Evolutionary conservation across 495 filamentous ascomycete species (phyloP), one percentile per base, ranked within the genome.

Genomic region (Lichenothelia convexa): DNA sequence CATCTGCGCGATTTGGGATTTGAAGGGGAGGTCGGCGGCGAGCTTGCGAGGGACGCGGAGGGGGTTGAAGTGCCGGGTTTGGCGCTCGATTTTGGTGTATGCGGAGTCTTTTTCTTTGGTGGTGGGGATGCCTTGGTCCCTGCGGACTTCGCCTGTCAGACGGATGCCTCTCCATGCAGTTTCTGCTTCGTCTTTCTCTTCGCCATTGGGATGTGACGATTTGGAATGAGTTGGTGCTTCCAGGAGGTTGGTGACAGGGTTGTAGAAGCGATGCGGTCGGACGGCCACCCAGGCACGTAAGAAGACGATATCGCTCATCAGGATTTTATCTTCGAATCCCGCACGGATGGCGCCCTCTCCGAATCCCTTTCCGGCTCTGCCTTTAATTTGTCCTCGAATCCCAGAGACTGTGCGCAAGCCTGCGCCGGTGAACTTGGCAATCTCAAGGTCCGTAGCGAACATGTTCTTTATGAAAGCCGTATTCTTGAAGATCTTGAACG

Each of bases 401-500:
- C 89, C 91, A 3, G 86, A 94, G 18, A 97, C 89, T 1, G 89
- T 97, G 39, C 83, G 79, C 57, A 97, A 87, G 31, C 78, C 73
- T 7, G 89, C 89, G 24, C 89, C 91, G 61, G 95, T 89, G 49
- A 97, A 95, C 58, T 95, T 95, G 54, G 89, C 87, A 40, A 95
- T 84, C 53, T 97, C 89, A 11, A 97, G 68, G 0, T 80, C 63
- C 1, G 76, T 75, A 48, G 70, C 85, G 65, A 97, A 97, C 89
- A 97, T 97, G 55, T 94, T 83, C 53, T 85, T 87, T 63, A 97
- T 89, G 59, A 97, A 95, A 13, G 89, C 84, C 0, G 89, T 97
- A 60, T 97, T 97, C 53, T 91, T 91, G 70, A 93, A 97, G 57
- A 97, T 92, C 63, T 95, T 97, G 62, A 83, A 86, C 4, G 89